Evolutionary conservation across 345 rosid species (phyloP).

Genomic region (Eucalyptus cloeziana): DNA sequence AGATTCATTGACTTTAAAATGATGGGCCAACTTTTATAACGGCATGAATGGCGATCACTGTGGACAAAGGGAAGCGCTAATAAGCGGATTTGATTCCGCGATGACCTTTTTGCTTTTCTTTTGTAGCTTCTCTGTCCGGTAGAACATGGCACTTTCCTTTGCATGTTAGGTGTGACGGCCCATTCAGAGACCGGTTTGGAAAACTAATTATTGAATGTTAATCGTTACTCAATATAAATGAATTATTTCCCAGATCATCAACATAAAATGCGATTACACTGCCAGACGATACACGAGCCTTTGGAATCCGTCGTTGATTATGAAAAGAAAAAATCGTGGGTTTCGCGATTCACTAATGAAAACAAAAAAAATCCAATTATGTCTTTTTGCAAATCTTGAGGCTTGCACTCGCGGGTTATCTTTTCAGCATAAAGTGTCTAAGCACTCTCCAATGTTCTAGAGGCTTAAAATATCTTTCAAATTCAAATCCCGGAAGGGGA

Average conservation of each 20-base stretch:
- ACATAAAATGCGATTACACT: background rate
- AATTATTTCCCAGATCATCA: background rate
- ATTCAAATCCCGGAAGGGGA: background rate
- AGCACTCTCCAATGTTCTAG: background rate
- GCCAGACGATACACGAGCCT: background rate
- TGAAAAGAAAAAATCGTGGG: background rate
- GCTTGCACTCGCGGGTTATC: background rate
- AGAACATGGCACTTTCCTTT: background rate
- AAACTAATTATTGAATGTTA: background rate
- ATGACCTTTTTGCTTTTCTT: background rate
- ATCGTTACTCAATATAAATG: background rate
- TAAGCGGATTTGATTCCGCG: background rate
- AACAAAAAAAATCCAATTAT: rapidly evolving
- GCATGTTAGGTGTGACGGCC: background rate
- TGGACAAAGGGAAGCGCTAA: background rate
- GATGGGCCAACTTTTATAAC: background rate
- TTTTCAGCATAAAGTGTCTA: background rate
- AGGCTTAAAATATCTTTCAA: background rate
- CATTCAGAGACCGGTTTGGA: background rate
- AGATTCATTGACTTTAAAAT: background rate
- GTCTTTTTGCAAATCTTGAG: background rate
- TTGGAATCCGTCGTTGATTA: rapidly evolving
- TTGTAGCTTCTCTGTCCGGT: background rate
- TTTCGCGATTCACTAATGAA: rapidly evolving
- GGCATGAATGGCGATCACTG: background rate